These are phyloP conservation scores for Xylaria sp. DNA, from an alignment of 2,329 filamentous ascomycete genomes.

Conservation along the genomic window DNA sequence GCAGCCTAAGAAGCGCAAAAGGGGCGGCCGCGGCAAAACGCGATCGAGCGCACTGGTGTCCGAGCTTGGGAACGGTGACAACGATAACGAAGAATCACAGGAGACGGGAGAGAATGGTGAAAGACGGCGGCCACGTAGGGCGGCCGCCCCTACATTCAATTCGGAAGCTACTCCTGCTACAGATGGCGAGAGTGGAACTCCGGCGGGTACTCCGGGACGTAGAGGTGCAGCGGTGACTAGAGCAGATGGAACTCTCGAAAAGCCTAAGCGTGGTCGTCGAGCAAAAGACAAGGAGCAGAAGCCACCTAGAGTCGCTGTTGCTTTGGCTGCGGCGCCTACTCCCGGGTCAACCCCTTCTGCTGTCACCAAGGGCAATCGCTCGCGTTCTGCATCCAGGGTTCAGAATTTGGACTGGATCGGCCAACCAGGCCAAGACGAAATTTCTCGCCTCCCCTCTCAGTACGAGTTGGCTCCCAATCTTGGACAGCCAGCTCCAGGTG, in stretches of 20 bases:
- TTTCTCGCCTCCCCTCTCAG: conserved; percentile 54
- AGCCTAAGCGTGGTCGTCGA: conserved; percentile 55
- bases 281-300: conserved; percentile 54
- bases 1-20: conserved; percentile 68
- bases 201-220: conserved; percentile 66
- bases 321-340: conserved; percentile 59
- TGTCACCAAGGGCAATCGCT: conserved; percentile 58
- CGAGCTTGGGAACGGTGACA: conserved; percentile 70
- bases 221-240: conserved; percentile 58
- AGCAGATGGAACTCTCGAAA: conserved; percentile 57
- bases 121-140: conserved; percentile 68
- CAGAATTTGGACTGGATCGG: conserved; percentile 55
- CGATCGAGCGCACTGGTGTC: conserved; percentile 73
- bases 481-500: conserved; percentile 57
- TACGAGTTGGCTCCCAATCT: conserved; percentile 56
- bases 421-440: conserved; percentile 53
- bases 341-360: conserved; percentile 36
- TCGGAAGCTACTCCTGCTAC: conserved; percentile 66
- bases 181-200: conserved; percentile 70
- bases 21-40: conserved; percentile 66
- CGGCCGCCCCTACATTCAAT: conserved; percentile 77
- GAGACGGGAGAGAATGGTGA: conserved; percentile 70
- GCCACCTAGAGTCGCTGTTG: conserved; percentile 54
- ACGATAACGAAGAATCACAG: conserved; percentile 64
- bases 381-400: conserved; percentile 65